Conservation (phyloP, 169 alveolate species). For the Cryptosporidium canis region DNA sequence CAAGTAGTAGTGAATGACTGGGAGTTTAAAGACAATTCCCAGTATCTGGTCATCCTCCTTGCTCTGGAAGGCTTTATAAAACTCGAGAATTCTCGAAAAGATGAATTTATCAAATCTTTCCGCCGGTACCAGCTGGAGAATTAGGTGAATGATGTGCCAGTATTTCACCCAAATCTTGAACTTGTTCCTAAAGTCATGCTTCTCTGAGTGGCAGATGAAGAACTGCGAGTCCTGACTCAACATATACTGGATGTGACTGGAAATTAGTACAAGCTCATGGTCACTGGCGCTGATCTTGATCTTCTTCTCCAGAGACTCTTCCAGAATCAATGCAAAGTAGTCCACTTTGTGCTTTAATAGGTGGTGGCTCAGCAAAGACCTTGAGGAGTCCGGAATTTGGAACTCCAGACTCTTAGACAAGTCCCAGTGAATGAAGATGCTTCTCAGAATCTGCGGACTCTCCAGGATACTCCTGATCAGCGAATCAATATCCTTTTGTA, state of each 20-base stretch:
- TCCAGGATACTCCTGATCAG: constrained; percentile 12
- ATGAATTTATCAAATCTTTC: not conserved
- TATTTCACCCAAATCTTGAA: constrained; percentile 28
- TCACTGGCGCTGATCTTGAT: too few species aligned
- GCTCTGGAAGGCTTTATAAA: not conserved
- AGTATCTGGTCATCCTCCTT: not conserved
- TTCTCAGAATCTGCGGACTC: constrained; percentile 3
- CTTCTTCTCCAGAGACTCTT: constrained; percentile 11
- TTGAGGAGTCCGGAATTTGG: not conserved
- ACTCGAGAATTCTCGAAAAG: not conserved
- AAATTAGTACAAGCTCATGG: too few species aligned
- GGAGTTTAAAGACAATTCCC: constrained; percentile 9
- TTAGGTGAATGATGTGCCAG: constrained; percentile 31
- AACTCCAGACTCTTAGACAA: constrained; percentile 1
- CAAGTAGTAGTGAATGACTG: constrained; percentile 46
- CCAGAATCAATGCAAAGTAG: constrained; percentile 4
- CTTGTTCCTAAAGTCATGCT: not conserved
- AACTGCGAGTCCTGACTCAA: too few species aligned
- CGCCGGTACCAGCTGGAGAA: not conserved
- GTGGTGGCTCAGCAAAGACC: not conserved
- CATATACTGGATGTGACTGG: too few species aligned
- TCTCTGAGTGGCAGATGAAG: too few species aligned
- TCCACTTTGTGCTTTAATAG: constrained; percentile 9
- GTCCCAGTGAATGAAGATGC: constrained; percentile 12
- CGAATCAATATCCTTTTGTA: constrained; percentile 44